Base-by-base conservation (phyloP, 148 eudicot genomes). In the Silene conica region DNA sequence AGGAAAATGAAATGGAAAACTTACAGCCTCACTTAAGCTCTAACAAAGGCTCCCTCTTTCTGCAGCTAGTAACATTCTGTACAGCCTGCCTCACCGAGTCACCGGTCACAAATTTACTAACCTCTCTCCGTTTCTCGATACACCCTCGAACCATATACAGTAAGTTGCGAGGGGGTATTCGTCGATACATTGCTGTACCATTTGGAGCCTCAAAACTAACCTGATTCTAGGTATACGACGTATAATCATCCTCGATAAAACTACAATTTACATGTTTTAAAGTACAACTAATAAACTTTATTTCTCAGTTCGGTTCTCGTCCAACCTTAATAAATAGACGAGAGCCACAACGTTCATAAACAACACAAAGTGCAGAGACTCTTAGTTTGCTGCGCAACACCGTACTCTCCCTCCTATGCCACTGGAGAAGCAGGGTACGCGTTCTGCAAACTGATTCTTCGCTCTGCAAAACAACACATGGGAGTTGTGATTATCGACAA, bases 301-400 rank as follows among this genome's bases (percentile, higher is more conserved):
- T 83, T 83, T 73, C 63, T 45, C 12, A 5, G 28, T 78, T 72
- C 59, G 54, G 83, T 83, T 83, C 85, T 74, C 78, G 67, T 79
- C 81, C 78, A 55, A 67, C 78, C 78, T 70, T 69, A 72, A 70
- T 61, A 73, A 73, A 43, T 68, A 79, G 82, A 79, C 65, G 68
- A 54, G 79, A 81, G 83, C 79, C 55, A 77, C 67, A 73, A 76
- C 71, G 76, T 76, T 80, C 76, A 66, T 70, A 59, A 72, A 77
- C 62, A 68, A 31, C 76, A 69, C 55, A 45, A 76, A 38, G 72
- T 68, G 64, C 28, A 70, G 79, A 75, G 70, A 83, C 75, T 83
- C 81, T 83, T 80, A 58, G 92, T 91, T 89, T 87, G 89, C 89
- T 89, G 90, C 88, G 87, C 90, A 88, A 82, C 78, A 65, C 74